Base-by-base conservation (phyloP, 208 protist genomes). In the Acanthamoeba triangularis region DNA sequence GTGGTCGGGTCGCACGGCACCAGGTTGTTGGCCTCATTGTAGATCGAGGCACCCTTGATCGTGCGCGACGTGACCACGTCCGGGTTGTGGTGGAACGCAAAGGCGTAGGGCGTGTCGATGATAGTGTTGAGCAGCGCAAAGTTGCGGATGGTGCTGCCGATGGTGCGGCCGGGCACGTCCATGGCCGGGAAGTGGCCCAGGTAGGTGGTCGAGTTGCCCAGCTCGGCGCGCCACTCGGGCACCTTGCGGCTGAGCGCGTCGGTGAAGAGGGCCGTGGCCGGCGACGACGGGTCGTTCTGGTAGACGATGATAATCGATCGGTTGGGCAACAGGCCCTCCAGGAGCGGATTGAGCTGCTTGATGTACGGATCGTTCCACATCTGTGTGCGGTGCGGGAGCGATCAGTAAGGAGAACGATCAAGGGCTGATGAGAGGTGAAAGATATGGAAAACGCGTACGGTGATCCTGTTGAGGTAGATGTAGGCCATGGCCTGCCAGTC, bases 151-250 rank as follows among this genome's bases (percentile, higher is more conserved):
- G 72, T 49, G 37, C 37, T 6, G 3, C 72, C 72, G 37, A 80
- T 49, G 3, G 72, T 49, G 18, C 72, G 72, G 18, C 35, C 35
- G 72, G 72, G 41, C 63, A 35, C 63, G 72, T 80, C 72, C 72
- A 80, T 80, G 37, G 72, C 72, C 16, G 72, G 72, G 72, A 80
- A 80, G 35, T 80, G 72, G 72, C 72, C 72, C 72, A 80, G 72
- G 37, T 49, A 41, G 37, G 35, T 49, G 72, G 72, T 80, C 72
- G n/a, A 47, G 72, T 80, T 80, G 72, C 72, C 72, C 72, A 80
- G 30, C 72, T 23, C 41, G 2, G 6, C 37, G 37, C 72, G 72
- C 72, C 72, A 80, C 72, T 80, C 72, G 37, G 30, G 37, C 72
- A 80, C 72, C 41, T n/a, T 41, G 20, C 37, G 37, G 23, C 72